Percentiles rank a stretch among this genome's conserved stretches.
Conservation (phyloP, 2,329 filamentous ascomycete species). For the Elsinoe arachidis region DNA sequence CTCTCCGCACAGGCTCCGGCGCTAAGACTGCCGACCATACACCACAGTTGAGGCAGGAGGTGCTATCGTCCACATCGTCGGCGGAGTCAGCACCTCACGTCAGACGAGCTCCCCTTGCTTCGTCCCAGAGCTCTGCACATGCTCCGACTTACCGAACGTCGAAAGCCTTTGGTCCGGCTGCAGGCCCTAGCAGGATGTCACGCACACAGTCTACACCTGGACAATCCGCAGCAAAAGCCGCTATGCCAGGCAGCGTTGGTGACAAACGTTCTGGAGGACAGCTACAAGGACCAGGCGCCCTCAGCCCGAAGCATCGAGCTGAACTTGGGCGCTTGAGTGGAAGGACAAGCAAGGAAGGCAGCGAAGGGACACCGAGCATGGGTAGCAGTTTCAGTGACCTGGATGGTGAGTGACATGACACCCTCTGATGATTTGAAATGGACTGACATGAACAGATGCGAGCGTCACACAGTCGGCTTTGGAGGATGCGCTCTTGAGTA, state of each 20-base stretch:
- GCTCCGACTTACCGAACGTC: not conserved
- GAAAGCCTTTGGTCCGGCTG: not conserved
- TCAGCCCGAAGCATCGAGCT: conserved; percentile 48
- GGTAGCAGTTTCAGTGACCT: conserved; percentile 81
- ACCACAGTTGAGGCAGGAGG: conserved; percentile 9
- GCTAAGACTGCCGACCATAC: conserved; percentile 10
- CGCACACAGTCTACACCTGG: conserved; percentile 1
- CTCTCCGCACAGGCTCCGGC: conserved; percentile 14
- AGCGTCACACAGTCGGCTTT: conserved; percentile 73
- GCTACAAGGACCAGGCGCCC: conserved; percentile 19
- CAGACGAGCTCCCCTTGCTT: not conserved
- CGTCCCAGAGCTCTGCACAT: not conserved
- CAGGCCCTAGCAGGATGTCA: not conserved
- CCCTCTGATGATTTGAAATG: not conserved
- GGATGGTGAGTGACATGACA: conserved; percentile 46
- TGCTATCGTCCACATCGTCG: not conserved
- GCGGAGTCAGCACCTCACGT: not conserved
- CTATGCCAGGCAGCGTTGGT: not conserved
- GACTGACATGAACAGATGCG: conserved; percentile 46
- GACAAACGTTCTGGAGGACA: conserved; percentile 47
- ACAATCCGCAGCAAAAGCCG: not conserved
- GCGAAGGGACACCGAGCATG: conserved; percentile 69
- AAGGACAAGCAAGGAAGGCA: conserved; percentile 50
- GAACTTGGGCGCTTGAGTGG: conserved; percentile 52
- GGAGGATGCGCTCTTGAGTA: conserved; percentile 67